A percentile compares a stretch with the other conserved stretches of the same genome.
Conservation (phyloP, 78 protist species). For the Dictyostelium intermedium region DNA sequence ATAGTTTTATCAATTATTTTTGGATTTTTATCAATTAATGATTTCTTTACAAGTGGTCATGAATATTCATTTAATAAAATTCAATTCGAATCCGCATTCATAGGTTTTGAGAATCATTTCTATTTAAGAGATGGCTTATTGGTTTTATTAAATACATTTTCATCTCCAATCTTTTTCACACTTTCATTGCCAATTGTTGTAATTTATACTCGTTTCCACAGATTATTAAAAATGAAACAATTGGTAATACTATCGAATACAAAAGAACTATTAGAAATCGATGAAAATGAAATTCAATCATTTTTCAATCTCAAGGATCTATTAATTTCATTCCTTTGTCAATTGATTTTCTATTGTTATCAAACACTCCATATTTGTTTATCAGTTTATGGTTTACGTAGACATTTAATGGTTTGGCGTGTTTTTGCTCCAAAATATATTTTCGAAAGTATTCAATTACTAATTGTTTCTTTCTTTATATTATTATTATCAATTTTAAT, state of each 20-base stretch:
- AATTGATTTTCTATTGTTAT: constrained; percentile 14
- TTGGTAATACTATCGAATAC: neutral
- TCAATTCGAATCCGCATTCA: constrained; percentile 68
- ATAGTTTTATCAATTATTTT: neutral
- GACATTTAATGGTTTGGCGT: constrained; percentile 93
- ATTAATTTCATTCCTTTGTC: constrained; percentile 22
- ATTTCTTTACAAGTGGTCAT: constrained; percentile 64
- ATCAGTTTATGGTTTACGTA: constrained; percentile 40
- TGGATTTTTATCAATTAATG: constrained; percentile 33
- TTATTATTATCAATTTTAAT: constrained; percentile 3
- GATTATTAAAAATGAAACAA: neutral
- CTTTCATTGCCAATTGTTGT: constrained; percentile 35
- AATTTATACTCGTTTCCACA: neutral
- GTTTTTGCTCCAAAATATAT: constrained; percentile 87
- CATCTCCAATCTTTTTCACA: constrained; percentile 26
- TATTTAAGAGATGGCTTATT: constrained; percentile 40
- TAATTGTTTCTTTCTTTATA: constrained; percentile 17
- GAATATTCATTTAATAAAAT: constrained; percentile 56
- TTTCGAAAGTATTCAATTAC: constrained; percentile 64
- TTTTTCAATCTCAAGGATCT: constrained; percentile 11
- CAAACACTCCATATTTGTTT: constrained; percentile 26
- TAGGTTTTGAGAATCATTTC: constrained; percentile 63
- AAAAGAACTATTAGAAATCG: neutral
- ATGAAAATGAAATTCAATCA: neutral
- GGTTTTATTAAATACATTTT: constrained; percentile 65